Base-by-base conservation (phyloP, 2,329 filamentous ascomycete species). In the Apiospora arundinis region DNA sequence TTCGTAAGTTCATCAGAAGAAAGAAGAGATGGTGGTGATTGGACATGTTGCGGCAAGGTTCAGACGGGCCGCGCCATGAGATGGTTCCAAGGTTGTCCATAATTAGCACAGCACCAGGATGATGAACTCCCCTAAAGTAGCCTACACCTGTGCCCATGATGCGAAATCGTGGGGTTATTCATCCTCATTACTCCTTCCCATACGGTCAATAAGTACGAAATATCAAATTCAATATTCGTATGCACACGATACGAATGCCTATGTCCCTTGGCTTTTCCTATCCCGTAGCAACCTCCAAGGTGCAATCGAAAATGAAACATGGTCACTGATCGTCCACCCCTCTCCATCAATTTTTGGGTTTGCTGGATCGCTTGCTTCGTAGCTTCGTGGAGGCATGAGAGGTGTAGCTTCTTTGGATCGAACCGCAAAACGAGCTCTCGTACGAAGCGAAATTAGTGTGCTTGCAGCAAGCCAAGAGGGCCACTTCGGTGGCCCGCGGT, bases 41-140 rank as follows among this genome's bases (percentile, higher is more conserved):
- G 56, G 56, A 40, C 56, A 63, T n/a, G 56, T 12, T 63, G 40
- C 32, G 56, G 56, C 56, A 63, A 63, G 56, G 56, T 63, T 63
- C 32, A 6, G 56, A 40, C 56, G 56, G 56, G 18, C 18, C 16
- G 56, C 56, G 56, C 56, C 56, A 63, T 60, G 21, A 18, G 21
- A 40, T 40, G 32, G 9, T 40, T 3, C 32, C 32, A 32, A 32
- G 32, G 32, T 25, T 6, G 18, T n/a, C n/a, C n/a, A n/a, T 40
- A 7, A 32, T 63, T 63, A 40, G 32, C 56, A 40, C 4, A 63
- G 21, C 7, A n/a, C 28, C 32, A 63, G n/a, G 14, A 63, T 63
- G 49, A 3, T 6, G 32, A 3, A 4, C 6, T 4, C 48, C 25
- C 9, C 4, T n/a, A 32, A 63, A 63, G 37, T 32, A 63, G 18